These are phyloP conservation scores for Talaromyces nanjingensis DNA, from an alignment of 495 filamentous ascomycete genomes.

Conservation along the genomic window DNA sequence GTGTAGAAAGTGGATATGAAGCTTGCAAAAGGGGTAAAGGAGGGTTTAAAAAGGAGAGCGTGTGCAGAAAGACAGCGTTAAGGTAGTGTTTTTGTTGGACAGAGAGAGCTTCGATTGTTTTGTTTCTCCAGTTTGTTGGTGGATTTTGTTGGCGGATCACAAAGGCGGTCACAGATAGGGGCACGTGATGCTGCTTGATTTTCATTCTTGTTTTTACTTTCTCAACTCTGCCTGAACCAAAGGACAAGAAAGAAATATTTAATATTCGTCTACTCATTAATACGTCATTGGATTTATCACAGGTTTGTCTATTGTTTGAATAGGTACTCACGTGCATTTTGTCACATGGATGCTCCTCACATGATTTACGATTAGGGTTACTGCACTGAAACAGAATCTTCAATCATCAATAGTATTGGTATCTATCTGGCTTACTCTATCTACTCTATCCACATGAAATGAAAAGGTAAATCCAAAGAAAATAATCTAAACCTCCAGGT, in stretches of 20 bases:
- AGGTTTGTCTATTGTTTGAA: neutral
- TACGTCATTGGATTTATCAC: neutral
- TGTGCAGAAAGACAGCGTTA: neutral
- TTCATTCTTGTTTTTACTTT: neutral
- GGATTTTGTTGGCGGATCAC: neutral
- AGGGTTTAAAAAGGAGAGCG: neutral
- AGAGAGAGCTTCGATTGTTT: constrained; percentile 4
- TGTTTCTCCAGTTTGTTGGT: constrained; percentile 1
- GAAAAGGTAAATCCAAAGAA: neutral
- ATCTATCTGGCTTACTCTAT: neutral
- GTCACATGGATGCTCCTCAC: neutral
- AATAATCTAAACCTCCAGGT: neutral
- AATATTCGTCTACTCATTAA: neutral
- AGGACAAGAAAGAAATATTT: neutral
- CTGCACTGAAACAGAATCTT: neutral
- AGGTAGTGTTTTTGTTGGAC: neutral
- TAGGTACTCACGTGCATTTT: neutral
- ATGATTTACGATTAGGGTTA: neutral
- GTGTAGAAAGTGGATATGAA: neutral
- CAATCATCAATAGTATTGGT: neutral
- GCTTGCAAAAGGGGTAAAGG: neutral
- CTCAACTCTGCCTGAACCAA: neutral
- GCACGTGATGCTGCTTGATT: neutral
- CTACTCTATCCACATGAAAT: neutral
- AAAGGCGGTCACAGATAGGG: constrained; percentile 1